A percentile compares a stretch with the other conserved stretches of the same genome.
Conservation (phyloP, 192 early-diverging fungal species). For the Coemansia sp. region DNA sequence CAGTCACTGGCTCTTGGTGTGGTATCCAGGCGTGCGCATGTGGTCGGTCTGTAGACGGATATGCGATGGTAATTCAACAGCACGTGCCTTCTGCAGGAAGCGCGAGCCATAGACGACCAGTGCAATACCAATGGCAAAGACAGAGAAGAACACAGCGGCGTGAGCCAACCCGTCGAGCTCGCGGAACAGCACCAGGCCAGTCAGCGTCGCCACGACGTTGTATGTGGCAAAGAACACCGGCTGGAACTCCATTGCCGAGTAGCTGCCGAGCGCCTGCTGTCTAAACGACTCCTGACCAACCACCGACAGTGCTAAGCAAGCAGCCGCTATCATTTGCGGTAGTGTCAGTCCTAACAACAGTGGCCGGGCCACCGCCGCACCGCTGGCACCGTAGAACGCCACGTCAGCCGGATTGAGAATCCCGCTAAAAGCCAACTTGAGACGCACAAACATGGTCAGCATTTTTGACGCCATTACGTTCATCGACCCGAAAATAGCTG, state of each 20-base stretch:
- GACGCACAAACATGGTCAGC: slow-evolving; percentile 43
- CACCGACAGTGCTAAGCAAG: slow-evolving; percentile 37
- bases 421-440: slow-evolving; percentile 19
- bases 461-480: slow-evolving; percentile 52
- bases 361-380: slow-evolving; percentile 8
- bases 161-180: slow-evolving; percentile 41
- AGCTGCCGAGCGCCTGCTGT: slow-evolving; percentile 51
- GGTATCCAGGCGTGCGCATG: slow-evolving; percentile 1
- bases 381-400: slow-evolving; percentile 35
- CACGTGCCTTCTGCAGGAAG: slow-evolving; percentile 33
- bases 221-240: slow-evolving; percentile 53
- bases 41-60: slow-evolving; percentile 44
- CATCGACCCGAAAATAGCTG: slow-evolving; percentile 49
- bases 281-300: slow-evolving; percentile 49
- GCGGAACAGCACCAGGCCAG: slow-evolving; percentile 40
- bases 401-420: slow-evolving; percentile 41
- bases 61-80: slow-evolving; percentile 43
- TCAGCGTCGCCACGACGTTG: slow-evolving; percentile 46
- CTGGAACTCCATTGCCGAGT: slow-evolving; percentile 50
- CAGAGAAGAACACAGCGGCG: slow-evolving; percentile 27
- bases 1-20: slow-evolving; percentile 6
- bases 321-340: slow-evolving; percentile 24
- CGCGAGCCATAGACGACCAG: slow-evolving; percentile 42
- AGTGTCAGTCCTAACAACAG: slow-evolving; percentile 13
- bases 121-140: slow-evolving; percentile 30